phyloP scores from a whole-genome alignment of 1,139 yeast species.

The Groenewaldozyma sp. region DNA sequence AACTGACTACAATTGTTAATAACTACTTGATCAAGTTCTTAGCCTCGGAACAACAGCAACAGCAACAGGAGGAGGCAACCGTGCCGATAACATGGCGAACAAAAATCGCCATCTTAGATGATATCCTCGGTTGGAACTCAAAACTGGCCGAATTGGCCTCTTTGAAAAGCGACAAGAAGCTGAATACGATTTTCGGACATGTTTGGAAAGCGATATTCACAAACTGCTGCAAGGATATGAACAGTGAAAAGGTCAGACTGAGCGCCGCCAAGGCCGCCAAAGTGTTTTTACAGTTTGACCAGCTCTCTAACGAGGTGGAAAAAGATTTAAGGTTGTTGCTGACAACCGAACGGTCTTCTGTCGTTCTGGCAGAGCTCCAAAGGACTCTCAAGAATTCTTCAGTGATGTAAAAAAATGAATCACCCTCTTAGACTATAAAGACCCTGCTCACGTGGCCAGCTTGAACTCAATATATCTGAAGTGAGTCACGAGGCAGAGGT shows the following conservation, averaged over 20 bases:
- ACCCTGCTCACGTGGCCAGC: no score
- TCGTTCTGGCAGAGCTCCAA: constrained; percentile 17
- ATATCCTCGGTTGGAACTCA: background rate
- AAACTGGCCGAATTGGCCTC: background rate
- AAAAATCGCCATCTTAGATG: constrained; percentile 30
- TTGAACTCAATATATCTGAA: no score
- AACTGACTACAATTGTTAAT: constrained; percentile 2
- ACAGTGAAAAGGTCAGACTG: constrained; percentile 56
- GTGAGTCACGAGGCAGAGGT: no score
- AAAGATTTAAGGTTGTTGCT: constrained; percentile 9
- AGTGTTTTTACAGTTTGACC: constrained; percentile 17
- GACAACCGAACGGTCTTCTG: constrained; percentile 16
- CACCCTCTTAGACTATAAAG: no score
- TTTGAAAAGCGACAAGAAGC: no score
- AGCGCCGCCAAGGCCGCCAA: constrained; percentile 37
- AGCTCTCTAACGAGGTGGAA: constrained; percentile 5
- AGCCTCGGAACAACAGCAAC: no score
- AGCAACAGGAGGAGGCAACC: constrained; percentile 2
- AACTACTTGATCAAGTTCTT: background rate
- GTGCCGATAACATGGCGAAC: constrained; percentile 48
- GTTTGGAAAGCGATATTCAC: constrained; percentile 27
- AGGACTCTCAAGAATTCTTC: no score
- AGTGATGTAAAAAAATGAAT: no score
- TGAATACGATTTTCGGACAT: constrained; percentile 12
- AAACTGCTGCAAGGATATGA: constrained; percentile 36